Conservation (phyloP, 345 rosid species). For the Leavenworthia alabamica region DNA sequence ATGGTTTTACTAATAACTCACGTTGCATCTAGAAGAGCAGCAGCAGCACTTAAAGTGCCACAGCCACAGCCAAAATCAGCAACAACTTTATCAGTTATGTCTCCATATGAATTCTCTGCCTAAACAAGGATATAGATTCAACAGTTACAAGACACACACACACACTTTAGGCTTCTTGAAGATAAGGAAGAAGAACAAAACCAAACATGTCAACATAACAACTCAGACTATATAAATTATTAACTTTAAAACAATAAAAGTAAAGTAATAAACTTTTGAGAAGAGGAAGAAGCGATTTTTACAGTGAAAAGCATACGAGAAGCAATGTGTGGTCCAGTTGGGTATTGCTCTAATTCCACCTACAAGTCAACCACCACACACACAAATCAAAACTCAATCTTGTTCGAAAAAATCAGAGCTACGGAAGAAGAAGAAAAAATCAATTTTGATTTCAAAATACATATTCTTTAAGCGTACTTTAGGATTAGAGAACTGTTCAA, state of each 20-base stretch:
- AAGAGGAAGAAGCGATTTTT: neutral
- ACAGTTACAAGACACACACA: too few species aligned
- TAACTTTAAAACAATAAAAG: neutral
- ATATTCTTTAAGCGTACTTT: constrained; percentile 36
- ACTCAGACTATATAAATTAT: neutral
- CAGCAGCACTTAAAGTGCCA: constrained; percentile 80
- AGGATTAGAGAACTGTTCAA: constrained; percentile 68
- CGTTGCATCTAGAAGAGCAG: constrained; percentile 88
- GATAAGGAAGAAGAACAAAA: neutral
- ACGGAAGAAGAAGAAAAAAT: too few species aligned
- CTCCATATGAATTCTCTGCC: constrained; percentile 93
- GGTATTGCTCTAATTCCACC: constrained; percentile 94
- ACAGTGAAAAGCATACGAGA: constrained; percentile 92
- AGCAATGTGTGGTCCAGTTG: constrained; percentile 94
- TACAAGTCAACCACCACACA: constrained; percentile 33
- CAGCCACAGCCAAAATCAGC: constrained; percentile 98
- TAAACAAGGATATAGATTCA: constrained; percentile 24
- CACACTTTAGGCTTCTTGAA: constrained; percentile 8
- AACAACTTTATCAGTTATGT: constrained; percentile 59
- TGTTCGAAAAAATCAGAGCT: neutral
- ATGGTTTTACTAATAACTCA: constrained; percentile 34
- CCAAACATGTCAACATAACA: neutral
- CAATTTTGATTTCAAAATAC: neutral
- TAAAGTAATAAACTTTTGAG: constrained; percentile 9
- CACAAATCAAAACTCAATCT: neutral